Evolutionary conservation across 805 yeast species (phyloP).

Genomic region (Kuraishia capsulata): DNA sequence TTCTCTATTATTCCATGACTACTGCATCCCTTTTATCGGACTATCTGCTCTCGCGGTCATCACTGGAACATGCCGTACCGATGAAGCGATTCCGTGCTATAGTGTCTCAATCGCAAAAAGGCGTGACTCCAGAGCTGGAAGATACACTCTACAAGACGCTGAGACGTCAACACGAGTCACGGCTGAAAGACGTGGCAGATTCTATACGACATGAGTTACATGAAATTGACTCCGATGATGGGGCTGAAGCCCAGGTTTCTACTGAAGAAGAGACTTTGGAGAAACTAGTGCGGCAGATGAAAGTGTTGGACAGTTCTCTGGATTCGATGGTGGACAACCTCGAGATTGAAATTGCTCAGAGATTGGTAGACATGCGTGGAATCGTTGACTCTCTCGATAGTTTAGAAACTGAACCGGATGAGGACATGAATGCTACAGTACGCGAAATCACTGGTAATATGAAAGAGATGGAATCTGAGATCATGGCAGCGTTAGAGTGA

Average conservation of each 20-base stretch:
- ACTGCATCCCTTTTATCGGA: slow-evolving; percentile 3
- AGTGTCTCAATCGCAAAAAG: not conserved
- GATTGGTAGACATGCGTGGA: slow-evolving; percentile 9
- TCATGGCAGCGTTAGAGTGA: not conserved
- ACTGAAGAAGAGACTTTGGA: not conserved
- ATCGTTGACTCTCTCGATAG: slow-evolving; percentile 9
- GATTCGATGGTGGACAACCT: slow-evolving; percentile 13
- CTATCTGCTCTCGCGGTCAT: slow-evolving; percentile 4
- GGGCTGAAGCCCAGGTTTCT: not conserved
- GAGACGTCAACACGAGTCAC: not conserved
- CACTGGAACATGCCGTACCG: slow-evolving; percentile 3
- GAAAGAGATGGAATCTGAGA: not conserved
- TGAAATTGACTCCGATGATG: not conserved
- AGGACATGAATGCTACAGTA: slow-evolving; percentile 10
- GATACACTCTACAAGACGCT: not conserved
- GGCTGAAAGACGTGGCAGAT: not conserved
- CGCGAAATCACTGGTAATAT: slow-evolving; percentile 6
- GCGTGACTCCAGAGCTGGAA: not conserved
- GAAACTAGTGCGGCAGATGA: slow-evolving; percentile 11
- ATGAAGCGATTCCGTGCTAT: slow-evolving; percentile 2
- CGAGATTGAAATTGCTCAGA: slow-evolving; percentile 9
- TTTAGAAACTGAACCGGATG: slow-evolving; percentile 7
- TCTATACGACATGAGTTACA: no score
- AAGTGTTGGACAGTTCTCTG: slow-evolving; percentile 16
- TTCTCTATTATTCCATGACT: not conserved